A percentile compares a stretch with the other conserved stretches of the same genome.
Conservation (phyloP, 2,329 filamentous ascomycete species). For the Macrophomina phaseolina region DNA sequence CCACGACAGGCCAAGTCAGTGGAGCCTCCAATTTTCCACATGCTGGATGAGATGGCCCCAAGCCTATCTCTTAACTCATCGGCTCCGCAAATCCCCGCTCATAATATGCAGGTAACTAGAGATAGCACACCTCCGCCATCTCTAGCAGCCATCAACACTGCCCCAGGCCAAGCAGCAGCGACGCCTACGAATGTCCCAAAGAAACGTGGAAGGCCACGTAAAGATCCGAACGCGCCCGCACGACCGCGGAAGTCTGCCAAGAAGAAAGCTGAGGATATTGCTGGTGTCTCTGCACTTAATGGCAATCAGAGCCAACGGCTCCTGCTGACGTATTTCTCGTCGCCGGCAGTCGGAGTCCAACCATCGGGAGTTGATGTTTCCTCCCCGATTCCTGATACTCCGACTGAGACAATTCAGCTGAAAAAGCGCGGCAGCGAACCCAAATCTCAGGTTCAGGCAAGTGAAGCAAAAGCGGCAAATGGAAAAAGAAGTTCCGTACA, state of each 20-base stretch:
- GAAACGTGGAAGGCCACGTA: constrained; percentile 30
- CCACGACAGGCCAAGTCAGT: not conserved
- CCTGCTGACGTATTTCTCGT: not conserved
- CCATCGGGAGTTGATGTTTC: not conserved
- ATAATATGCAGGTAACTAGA: no score
- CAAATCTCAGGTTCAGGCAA: not conserved
- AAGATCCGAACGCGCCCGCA: constrained; percentile 17
- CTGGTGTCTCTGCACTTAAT: not conserved
- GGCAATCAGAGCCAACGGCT: not conserved
- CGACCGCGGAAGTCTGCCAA: constrained; percentile 17
- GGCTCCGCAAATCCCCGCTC: no score
- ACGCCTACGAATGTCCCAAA: constrained; percentile 1
- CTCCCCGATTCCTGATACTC: not conserved
- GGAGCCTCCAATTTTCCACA: constrained; percentile 15
- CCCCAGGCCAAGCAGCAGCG: not conserved
- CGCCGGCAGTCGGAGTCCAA: not conserved
- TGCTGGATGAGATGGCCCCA: constrained; percentile 16
- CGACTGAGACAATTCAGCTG: not conserved
- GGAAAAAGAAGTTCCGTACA: not conserved
- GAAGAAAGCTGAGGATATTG: constrained; percentile 6
- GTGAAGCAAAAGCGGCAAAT: not conserved
- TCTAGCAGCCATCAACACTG: not conserved
- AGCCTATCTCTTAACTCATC: not conserved
- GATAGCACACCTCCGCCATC: not conserved
- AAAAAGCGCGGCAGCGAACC: not conserved